Evolutionary conservation across 768 basidiomycete genomes (phyloP), one percentile per base, ranked within the genome.

Genomic region (Termitomyces sp.): DNA sequence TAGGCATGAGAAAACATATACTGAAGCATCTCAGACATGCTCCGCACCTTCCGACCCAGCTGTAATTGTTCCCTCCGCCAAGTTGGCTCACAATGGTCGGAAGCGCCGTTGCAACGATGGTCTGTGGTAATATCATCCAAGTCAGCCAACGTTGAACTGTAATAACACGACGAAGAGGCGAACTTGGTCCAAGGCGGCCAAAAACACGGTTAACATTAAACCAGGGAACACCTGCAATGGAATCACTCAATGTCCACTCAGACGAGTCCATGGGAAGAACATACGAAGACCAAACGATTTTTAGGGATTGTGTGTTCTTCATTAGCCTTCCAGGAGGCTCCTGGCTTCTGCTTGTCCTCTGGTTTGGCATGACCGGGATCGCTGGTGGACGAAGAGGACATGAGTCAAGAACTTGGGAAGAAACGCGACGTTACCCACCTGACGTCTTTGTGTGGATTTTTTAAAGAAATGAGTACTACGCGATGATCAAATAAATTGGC

Each of bases 31-130:
- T 49, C n/a, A 24, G 22, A 71, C 3, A 35, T 22, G 9, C 12
- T 4, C 69, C 78, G 16, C 55, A 86, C 88, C 81, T 87, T 59
- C 87, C 87, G 42, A 91, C 86, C 90, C 90, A 91, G 55, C 87
- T 84, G 63, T 91, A 91, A 40, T 77, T 76, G 15, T 71, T 79
- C 6, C 85, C 87, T 32, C 85, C 88, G 46, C 87, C 84, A 0
- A 91, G 79, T 24, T 88, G 69, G 18, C 67, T 71, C 12, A 89
- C 86, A 55, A 92, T 91, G 0, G 88, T 90, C 1, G 90, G 89
- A 35, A 91, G 73, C n/a, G 90, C 89, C 7, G 89, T 91, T 11
- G 88, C 84, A 12, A 90, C 84, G 60, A 88, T 87, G 16, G 84
- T 86, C 85, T 87, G 36, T n/a, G 18, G 32, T 11, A 24, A 45